Evolutionary conservation across 805 yeast genomes (phyloP).

Genomic region (Suhomyces pyralidae): DNA sequence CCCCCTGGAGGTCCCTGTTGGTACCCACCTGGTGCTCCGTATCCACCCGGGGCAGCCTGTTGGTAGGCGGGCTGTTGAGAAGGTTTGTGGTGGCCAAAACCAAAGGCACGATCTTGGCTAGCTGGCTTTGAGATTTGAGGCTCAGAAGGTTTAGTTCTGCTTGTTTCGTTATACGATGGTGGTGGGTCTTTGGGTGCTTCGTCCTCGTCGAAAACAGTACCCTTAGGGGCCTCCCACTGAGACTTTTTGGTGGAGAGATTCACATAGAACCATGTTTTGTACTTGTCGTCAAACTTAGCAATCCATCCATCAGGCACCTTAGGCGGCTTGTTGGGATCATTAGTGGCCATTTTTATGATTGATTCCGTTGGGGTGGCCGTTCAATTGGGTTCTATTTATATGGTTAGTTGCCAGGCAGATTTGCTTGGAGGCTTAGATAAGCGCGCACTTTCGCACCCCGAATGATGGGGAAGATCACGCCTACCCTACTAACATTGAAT

Average conservation of each 20-base stretch:
- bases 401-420: background rate
- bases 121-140: constrained; percentile 2
- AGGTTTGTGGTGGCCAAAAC: constrained; percentile 2
- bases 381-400: background rate
- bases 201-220: constrained; percentile 41
- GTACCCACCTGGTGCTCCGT: constrained; percentile 4
- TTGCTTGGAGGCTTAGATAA: background rate
- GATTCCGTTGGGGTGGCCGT: background rate
- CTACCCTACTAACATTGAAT: no score
- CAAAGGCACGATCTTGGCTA: background rate
- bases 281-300: constrained; percentile 68
- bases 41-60: background rate
- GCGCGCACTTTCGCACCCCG: background rate
- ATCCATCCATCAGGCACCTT: constrained; percentile 68
- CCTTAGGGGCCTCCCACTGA: constrained; percentile 86
- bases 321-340: constrained; percentile 40
- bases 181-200: constrained; percentile 7
- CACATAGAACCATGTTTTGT: constrained; percentile 79
- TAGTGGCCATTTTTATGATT: constrained; percentile 1
- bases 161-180: constrained; percentile 2
- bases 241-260: constrained; percentile 66
- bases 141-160: constrained; percentile 4
- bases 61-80: constrained; percentile 6
- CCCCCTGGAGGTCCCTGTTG: background rate
- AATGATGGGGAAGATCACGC: background rate